Evolutionary conservation across 495 filamentous ascomycete species (phyloP).

Genomic region (Lasiosphaeris hirsuta): DNA sequence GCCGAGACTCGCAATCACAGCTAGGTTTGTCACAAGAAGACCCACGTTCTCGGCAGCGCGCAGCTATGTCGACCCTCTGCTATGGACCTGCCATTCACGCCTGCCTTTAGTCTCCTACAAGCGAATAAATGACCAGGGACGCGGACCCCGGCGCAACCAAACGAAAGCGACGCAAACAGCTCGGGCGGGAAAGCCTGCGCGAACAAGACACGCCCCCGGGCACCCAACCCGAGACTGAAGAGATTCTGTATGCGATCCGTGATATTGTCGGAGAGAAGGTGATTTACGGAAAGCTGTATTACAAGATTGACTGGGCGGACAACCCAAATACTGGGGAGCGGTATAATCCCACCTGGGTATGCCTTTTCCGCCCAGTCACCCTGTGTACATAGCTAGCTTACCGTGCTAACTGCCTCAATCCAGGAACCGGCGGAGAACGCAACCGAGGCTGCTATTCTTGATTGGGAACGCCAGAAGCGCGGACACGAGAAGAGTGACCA

Average conservation of each 20-base stretch:
- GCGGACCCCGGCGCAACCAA: slow-evolving; percentile 1
- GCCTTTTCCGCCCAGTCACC: not conserved
- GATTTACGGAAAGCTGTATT: slow-evolving; percentile 26
- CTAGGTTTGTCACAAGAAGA: slow-evolving; percentile 4
- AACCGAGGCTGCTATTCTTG: slow-evolving; percentile 26
- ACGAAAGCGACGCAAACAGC: slow-evolving; percentile 5
- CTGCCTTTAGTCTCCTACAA: no score
- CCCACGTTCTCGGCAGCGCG: no score
- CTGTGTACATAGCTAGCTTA: not conserved
- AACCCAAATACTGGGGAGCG: slow-evolving; percentile 33
- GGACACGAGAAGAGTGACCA: not conserved
- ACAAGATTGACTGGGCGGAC: slow-evolving; percentile 41
- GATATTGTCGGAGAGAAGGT: slow-evolving; percentile 40
- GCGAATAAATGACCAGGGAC: not conserved
- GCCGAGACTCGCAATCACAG: not conserved
- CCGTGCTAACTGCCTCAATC: slow-evolving; percentile 3
- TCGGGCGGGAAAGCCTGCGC: not conserved
- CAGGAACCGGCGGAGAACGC: slow-evolving; percentile 40
- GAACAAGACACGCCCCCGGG: not conserved
- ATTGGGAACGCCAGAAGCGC: slow-evolving; percentile 29
- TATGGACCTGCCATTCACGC: no score
- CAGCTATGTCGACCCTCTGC: no score
- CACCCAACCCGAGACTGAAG: slow-evolving; percentile 1
- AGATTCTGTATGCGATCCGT: slow-evolving; percentile 26
- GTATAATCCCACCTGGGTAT: slow-evolving; percentile 42